A percentile compares a stretch with the other conserved stretches of the same genome.
Evolutionary conservation across 306 rosid species (phyloP).

Genomic region (Quillaja saponaria): DNA sequence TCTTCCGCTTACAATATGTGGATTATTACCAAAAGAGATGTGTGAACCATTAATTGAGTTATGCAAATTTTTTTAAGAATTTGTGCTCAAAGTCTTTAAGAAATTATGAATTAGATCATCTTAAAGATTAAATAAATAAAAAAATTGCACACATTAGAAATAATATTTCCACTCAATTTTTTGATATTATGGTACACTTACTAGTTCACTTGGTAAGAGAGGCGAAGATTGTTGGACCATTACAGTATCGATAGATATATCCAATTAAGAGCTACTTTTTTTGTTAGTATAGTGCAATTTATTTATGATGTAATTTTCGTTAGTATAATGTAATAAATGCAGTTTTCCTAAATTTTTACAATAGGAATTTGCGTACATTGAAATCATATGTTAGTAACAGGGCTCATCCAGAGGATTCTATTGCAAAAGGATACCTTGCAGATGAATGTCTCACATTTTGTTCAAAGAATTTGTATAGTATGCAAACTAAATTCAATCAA

Average conservation of each 20-base stretch:
- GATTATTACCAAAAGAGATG: not conserved
- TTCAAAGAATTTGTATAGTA: not conserved
- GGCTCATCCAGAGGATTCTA: not conserved
- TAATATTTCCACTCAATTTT: not conserved
- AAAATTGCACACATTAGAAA: not conserved
- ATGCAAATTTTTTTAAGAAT: not conserved
- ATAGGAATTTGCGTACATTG: not conserved
- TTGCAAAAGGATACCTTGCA: not conserved
- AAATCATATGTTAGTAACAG: not conserved
- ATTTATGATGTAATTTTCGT: no score
- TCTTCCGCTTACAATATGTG: not conserved
- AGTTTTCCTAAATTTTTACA: not conserved
- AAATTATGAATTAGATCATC: not conserved
- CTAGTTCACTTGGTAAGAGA: not conserved
- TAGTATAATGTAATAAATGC: no score
- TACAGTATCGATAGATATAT: constrained; percentile 13
- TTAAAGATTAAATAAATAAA: not conserved
- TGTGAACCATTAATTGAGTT: not conserved
- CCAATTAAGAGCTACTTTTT: constrained; percentile 7
- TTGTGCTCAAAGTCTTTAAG: not conserved
- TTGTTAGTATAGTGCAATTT: no score
- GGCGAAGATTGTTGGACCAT: not conserved
- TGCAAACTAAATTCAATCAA: constrained; percentile 9
- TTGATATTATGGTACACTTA: constrained; percentile 5
- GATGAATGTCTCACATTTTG: not conserved